Evolutionary conservation across 2,329 filamentous ascomycete species (phyloP).

Genomic region (Boeremia exigua): DNA sequence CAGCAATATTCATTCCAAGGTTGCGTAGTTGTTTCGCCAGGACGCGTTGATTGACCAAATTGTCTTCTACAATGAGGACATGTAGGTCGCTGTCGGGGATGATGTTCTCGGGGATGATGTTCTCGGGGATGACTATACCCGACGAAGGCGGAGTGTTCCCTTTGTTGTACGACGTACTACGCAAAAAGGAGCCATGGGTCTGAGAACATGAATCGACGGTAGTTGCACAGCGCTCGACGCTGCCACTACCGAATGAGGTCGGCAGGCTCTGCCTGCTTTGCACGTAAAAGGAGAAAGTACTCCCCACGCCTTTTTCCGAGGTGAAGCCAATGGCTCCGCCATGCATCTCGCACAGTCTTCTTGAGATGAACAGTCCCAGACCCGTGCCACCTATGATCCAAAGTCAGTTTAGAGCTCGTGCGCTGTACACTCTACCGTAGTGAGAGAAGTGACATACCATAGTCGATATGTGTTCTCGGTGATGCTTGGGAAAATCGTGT

Average conservation of each 20-base stretch:
- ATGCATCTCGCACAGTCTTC: slow-evolving; percentile 39
- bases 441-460: slow-evolving; percentile 21
- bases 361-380: slow-evolving; percentile 42
- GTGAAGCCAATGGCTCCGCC: slow-evolving; percentile 40
- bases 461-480: slow-evolving; percentile 46
- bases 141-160: not conserved
- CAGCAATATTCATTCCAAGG: slow-evolving; percentile 43
- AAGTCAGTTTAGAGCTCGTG: not conserved
- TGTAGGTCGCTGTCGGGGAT: slow-evolving; percentile 22
- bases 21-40: slow-evolving; percentile 48
- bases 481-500: slow-evolving; percentile 41
- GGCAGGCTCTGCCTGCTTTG: slow-evolving; percentile 25
- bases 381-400: slow-evolving; percentile 38
- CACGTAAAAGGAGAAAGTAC: slow-evolving; percentile 44
- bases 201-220: slow-evolving; percentile 18
- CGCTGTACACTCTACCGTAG: not conserved
- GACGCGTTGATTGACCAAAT: slow-evolving; percentile 51
- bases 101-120: not conserved
- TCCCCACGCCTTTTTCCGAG: slow-evolving; percentile 31
- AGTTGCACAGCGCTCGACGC: not conserved
- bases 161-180: slow-evolving; percentile 15
- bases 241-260: slow-evolving; percentile 9
- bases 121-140: not conserved
- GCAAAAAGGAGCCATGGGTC: slow-evolving; percentile 14
- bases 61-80: slow-evolving; percentile 47